Base-by-base conservation (phyloP, 2,329 filamentous ascomycete genomes). In the Salinomyces thailandicus region DNA sequence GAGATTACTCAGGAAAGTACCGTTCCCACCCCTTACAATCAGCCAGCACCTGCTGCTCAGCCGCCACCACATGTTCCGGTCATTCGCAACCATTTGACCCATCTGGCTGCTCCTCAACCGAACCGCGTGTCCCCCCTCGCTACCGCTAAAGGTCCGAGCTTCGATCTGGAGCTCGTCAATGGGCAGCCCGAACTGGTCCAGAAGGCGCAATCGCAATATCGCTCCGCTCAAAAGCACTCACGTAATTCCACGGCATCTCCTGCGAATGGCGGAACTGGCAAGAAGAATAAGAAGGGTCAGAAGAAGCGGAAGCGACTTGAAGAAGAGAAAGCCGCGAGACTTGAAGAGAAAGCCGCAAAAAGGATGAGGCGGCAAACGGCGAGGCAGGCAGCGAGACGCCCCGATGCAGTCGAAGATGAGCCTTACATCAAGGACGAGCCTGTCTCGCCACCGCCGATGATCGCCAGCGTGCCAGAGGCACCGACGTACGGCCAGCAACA, bases 61-160 rank as follows among this genome's bases (percentile, higher is more conserved):
- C 53, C 58, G 18, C 50, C 59, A 18, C 55, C 61, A 36, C 61
- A 73, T 35, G 71, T 80, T 43, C 76, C 77, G 35, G 64, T 87
- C 39, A 69, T 87, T 49, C 76, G 77, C 53, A 79, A 77, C 48
- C 80, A 86, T 37, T 47, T 59, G 26, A 59, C 49, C 11, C 55
- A 58, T 55, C 79, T 87, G 50, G 73, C 80, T 53, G 83, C 83
- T 35, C 82, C 84, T 17, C 82, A 84, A 52, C 81, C 84, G 36
- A 77, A 78, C 33, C 79, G 83, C 53, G 76, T 76, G 16, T 74
- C 73, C 17, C 71, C 72, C 31, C 59, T 77, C 42, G 68, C 72
- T 38, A 62, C 66, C 30, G 57, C 68, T 37, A 74, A 73, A 53
- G 59, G 64, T 36, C 62, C 69, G 2, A 51, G 41, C 33, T 43